Base-by-base conservation (phyloP, 2,329 filamentous ascomycete genomes). In the Zymoseptoria tritici region DNA sequence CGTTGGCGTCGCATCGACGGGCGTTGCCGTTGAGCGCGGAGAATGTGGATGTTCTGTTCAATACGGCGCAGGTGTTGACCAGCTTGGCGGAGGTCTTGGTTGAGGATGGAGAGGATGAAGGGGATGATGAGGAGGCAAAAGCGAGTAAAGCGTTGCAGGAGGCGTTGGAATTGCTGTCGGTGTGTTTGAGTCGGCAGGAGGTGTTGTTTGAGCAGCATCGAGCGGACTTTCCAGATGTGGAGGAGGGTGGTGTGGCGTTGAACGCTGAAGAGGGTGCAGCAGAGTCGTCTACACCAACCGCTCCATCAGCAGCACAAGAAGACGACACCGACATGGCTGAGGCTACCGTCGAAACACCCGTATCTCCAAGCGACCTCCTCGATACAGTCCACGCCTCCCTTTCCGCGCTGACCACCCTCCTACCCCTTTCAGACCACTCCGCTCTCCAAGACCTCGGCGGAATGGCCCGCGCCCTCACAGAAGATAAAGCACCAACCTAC, bases 11-110 rank as follows among this genome's bases (percentile, higher is more conserved):
- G 2, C 87, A 90, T 71, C 80, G 80, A 58, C 80, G 82, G 69
- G 86, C 87, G 3, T 73, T 87, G 26, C 73, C 72, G 1, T 71
- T 90, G 29, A 80, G 85, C 21, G 78, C 81, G 54, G 79, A 84
- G 49, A 88, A 89, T 69, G 77, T 85, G 1, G 86, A 91, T 72
- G 79, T 84, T 4, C 75, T 88, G 8, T 91, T 90, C 77, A 91
- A 90, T 69, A 86, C 84, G 5, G 85, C 83, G 1, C 87, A 90
- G 72, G 84, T 89, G 3, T 76, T 90, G 46, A 86, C 83, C 0
- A 84, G 81, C 62, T 76, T 90, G 46, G 85, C 84, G 1, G 87
- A 90, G 74, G 76, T 76, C 2, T 70, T 83, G 7, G 76, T 80
- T 0, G 82, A 85, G 55, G 77, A 79, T n/a, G 36, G 36, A 7